Conservation (phyloP, 2,329 filamentous ascomycete genomes). For the Microascus cirrosus region DNA sequence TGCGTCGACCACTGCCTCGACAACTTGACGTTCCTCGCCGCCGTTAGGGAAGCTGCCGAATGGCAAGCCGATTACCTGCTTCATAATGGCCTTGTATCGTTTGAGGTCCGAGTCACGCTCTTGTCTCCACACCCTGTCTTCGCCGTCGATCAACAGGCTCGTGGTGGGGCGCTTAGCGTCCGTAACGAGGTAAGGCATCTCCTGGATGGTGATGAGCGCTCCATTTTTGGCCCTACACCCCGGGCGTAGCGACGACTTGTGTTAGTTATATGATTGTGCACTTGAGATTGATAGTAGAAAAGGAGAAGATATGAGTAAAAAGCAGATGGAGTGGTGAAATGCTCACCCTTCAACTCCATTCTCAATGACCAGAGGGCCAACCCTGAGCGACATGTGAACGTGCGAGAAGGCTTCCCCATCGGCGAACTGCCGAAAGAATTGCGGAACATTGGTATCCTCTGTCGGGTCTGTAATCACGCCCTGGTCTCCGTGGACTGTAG, state of each 20-base stretch:
- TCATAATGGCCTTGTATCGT: constrained; percentile 25
- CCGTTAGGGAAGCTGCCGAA: constrained; percentile 17
- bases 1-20: neutral
- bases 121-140: neutral
- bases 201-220: constrained; percentile 14
- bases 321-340: no score
- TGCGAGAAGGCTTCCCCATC: constrained; percentile 24
- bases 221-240: constrained; percentile 13
- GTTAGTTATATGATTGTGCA: no score
- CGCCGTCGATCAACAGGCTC: neutral
- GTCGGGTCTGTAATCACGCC: constrained; percentile 8
- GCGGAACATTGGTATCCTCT: constrained; percentile 14
- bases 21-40: neutral
- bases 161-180: neutral
- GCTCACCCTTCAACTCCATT: constrained; percentile 25
- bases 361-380: constrained; percentile 27
- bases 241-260: no score
- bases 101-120: constrained; percentile 10
- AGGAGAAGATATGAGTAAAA: no score
- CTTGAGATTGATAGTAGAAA: no score
- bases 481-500: constrained; percentile 8
- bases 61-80: constrained; percentile 24
- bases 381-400: constrained; percentile 25
- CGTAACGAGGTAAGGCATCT: constrained; percentile 8
- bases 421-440: constrained; percentile 16